phyloP scores from a whole-genome alignment of 1,139 yeast genomes.

The Keqinozyma sinolaborantium region DNA sequence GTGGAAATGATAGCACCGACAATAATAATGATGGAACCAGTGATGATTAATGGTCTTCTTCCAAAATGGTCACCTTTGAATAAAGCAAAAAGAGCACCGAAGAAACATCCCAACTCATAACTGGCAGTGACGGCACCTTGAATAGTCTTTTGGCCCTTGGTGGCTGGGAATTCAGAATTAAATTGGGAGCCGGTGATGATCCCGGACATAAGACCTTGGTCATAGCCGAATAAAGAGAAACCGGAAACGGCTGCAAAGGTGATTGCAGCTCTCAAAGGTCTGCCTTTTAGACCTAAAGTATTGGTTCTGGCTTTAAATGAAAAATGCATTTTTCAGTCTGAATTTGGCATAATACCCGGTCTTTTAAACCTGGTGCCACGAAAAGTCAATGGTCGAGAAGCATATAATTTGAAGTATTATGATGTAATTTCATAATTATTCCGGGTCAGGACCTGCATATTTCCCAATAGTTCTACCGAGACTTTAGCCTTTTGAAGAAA shows the following conservation, averaged over 20 bases:
- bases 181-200: slow-evolving; percentile 61
- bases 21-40: slow-evolving; percentile 57
- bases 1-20: slow-evolving; percentile 64
- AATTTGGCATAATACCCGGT: no score
- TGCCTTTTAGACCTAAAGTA: slow-evolving; percentile 50
- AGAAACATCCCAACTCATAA: slow-evolving; percentile 75
- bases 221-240: slow-evolving; percentile 71
- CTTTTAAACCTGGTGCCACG: background rate
- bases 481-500: no score
- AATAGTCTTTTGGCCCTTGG: slow-evolving; percentile 32
- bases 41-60: slow-evolving; percentile 59
- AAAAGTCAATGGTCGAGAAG: background rate
- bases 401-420: background rate
- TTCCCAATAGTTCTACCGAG: no score
- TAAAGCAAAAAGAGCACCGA: slow-evolving; percentile 67
- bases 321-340: slow-evolving; percentile 5
- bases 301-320: slow-evolving; percentile 26
- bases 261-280: slow-evolving; percentile 37
- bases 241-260: slow-evolving; percentile 62
- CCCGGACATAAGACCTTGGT: slow-evolving; percentile 79
- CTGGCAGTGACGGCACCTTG: slow-evolving; percentile 73
- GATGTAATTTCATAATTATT: background rate
- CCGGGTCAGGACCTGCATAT: background rate
- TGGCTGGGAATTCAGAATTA: slow-evolving; percentile 55
- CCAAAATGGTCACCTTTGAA: slow-evolving; percentile 62